Conservation (phyloP, 2,329 filamentous ascomycete species). For the Epichloe bromicola region DNA sequence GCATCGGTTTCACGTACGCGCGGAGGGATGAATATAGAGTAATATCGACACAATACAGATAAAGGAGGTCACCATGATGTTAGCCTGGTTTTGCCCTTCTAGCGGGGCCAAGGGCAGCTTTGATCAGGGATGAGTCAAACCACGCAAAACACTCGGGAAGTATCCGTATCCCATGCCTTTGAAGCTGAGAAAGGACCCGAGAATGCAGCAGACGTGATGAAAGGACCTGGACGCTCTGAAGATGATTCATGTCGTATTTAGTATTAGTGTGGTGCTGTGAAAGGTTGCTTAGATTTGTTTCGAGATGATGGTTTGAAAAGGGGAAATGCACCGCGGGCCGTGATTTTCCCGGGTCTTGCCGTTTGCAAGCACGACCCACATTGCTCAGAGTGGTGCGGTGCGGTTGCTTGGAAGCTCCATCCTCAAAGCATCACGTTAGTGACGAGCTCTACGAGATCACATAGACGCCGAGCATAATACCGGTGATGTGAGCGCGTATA, state of each 20-base stretch:
- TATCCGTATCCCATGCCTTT: too few relatives aligned
- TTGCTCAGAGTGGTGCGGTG: not conserved
- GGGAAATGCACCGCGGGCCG: not conserved
- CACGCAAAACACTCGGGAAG: not conserved
- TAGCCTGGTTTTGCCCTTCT: slow-evolving; percentile 1
- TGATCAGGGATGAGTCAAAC: not conserved
- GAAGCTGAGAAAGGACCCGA: too few relatives aligned
- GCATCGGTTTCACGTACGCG: not conserved
- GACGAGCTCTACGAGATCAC: not conserved
- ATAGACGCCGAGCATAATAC: not conserved
- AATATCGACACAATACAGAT: not conserved
- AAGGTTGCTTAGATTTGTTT: too few relatives aligned
- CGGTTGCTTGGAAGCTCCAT: too few relatives aligned
- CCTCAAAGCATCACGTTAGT: not conserved
- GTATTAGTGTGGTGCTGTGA: too few relatives aligned
- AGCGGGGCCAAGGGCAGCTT: not conserved
- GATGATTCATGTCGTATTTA: too few relatives aligned
- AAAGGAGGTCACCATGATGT: not conserved
- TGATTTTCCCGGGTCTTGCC: not conserved
- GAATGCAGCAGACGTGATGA: not conserved
- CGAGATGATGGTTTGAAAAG: too few relatives aligned
- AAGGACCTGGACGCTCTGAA: not conserved
- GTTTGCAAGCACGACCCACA: not conserved
- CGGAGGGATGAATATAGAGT: not conserved
- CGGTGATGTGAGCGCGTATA: slow-evolving; percentile 5